Conservation (phyloP, 768 basidiomycete species). For the Lactifluus subvellereus region DNA sequence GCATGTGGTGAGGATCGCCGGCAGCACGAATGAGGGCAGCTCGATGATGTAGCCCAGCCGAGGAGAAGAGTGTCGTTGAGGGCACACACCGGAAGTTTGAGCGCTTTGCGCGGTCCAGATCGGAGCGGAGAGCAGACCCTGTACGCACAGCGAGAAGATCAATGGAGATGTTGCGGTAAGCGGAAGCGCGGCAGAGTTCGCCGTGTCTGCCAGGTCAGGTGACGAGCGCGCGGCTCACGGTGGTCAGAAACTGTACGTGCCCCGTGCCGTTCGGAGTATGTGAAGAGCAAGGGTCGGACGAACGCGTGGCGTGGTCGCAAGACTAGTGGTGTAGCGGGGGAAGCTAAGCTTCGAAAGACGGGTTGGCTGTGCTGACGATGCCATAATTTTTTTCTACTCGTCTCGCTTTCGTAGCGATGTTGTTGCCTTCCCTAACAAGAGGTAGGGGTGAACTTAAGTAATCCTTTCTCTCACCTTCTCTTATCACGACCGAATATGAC, state of each 20-base stretch:
- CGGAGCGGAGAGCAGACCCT: constrained; percentile 20
- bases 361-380: constrained; percentile 14
- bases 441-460: neutral
- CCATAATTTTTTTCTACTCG: constrained; percentile 21
- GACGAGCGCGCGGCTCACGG: constrained; percentile 1
- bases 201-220: neutral
- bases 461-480: neutral
- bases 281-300: constrained; percentile 20
- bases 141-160: constrained; percentile 11
- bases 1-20: constrained; percentile 2
- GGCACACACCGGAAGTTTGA: constrained; percentile 8
- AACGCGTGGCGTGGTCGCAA: constrained; percentile 14
- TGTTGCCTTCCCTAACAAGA: neutral
- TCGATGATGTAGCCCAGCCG: neutral
- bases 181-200: constrained; percentile 14
- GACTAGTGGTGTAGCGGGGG: constrained; percentile 22
- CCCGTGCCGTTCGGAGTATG: constrained; percentile 5
- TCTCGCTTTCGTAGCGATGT: constrained; percentile 22
- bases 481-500: neutral
- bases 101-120: neutral
- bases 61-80: constrained; percentile 1
- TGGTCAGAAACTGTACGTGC: constrained; percentile 22
- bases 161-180: constrained; percentile 2
- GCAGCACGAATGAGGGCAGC: constrained; percentile 10
- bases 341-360: constrained; percentile 15